These are phyloP conservation scores for Pseudonectria buxi DNA, from an alignment of 2,329 filamentous ascomycete species.

Conservation along the genomic window DNA sequence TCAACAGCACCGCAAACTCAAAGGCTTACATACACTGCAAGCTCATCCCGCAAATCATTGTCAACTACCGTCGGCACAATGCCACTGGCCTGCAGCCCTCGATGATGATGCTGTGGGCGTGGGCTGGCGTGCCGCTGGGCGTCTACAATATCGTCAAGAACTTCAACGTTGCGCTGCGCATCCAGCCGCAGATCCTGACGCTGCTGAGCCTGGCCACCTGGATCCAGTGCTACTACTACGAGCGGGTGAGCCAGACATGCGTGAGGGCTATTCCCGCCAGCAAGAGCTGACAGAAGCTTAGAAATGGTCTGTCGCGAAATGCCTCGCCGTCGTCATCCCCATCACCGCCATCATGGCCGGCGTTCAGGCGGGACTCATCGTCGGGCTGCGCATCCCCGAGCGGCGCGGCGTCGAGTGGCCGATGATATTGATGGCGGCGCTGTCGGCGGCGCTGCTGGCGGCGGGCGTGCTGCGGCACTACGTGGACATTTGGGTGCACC, in stretches of 20 bases:
- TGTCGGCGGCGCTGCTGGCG: slow-evolving; percentile 57
- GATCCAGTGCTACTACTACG: slow-evolving; percentile 38
- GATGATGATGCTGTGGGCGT: slow-evolving; percentile 68
- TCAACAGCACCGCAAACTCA: too few relatives aligned
- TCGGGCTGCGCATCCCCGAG: slow-evolving; percentile 44
- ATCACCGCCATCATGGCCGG: slow-evolving; percentile 52
- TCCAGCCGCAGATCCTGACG: slow-evolving; percentile 38
- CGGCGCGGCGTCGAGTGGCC: slow-evolving; percentile 49
- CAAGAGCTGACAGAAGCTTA: too few relatives aligned
- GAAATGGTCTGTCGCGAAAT: slow-evolving; percentile 46
- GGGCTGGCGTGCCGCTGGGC: slow-evolving; percentile 60
- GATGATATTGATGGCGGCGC: slow-evolving; percentile 56
- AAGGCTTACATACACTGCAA: too few relatives aligned
- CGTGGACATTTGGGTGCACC: slow-evolving; percentile 59
- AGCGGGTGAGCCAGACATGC: slow-evolving; percentile 30
- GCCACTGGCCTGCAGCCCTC: slow-evolving; percentile 58
- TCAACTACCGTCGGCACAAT: slow-evolving; percentile 61
- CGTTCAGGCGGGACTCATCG: slow-evolving; percentile 52
- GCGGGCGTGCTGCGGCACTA: slow-evolving; percentile 63
- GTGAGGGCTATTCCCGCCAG: too few relatives aligned
- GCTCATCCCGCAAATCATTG: slow-evolving; percentile 62
- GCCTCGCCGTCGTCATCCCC: slow-evolving; percentile 40
- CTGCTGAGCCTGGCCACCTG: slow-evolving; percentile 36
- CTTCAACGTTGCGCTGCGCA: slow-evolving; percentile 35
- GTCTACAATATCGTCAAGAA: slow-evolving; percentile 38